Evolutionary conservation across 1,284 basidiomycete species (phyloP).

Genomic region (Lentinula novae-zelandiae): DNA sequence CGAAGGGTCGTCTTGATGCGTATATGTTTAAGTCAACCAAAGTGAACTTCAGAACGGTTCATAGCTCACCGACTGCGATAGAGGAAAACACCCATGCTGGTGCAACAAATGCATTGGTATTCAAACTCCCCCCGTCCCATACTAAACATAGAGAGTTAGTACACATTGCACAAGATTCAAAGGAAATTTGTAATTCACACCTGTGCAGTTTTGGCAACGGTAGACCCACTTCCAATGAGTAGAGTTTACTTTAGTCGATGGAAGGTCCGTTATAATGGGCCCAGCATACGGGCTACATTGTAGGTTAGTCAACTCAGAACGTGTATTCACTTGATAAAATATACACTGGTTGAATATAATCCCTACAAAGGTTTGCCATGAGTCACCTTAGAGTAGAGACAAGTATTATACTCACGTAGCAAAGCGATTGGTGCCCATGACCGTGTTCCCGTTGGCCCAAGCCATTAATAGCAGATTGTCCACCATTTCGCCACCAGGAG

Average conservation of each 20-base stretch:
- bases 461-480: conserved; percentile 41
- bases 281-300: conserved; percentile 33
- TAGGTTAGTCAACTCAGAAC: not conserved
- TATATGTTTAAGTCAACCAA: not conserved
- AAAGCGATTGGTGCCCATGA: conserved; percentile 49
- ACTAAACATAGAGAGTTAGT: conserved; percentile 21
- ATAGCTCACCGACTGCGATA: conserved; percentile 26
- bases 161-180: conserved; percentile 7
- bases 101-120: conserved; percentile 36
- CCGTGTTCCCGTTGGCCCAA: conserved; percentile 50
- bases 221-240: conserved; percentile 59
- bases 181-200: conserved; percentile 18
- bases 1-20: conserved; percentile 20
- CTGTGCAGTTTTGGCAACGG: conserved; percentile 52
- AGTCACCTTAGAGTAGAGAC: not conserved
- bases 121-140: conserved; percentile 37
- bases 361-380: conserved; percentile 23
- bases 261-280: conserved; percentile 43
- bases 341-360: conserved; percentile 44
- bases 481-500: conserved; percentile 43
- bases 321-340: conserved; percentile 11
- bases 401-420: conserved; percentile 38
- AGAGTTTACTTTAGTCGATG: conserved; percentile 39
- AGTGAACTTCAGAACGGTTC: not conserved
- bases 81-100: conserved; percentile 51